Conservation (phyloP, 2,329 filamentous ascomycete species). For the Trichoderma hamatum region DNA sequence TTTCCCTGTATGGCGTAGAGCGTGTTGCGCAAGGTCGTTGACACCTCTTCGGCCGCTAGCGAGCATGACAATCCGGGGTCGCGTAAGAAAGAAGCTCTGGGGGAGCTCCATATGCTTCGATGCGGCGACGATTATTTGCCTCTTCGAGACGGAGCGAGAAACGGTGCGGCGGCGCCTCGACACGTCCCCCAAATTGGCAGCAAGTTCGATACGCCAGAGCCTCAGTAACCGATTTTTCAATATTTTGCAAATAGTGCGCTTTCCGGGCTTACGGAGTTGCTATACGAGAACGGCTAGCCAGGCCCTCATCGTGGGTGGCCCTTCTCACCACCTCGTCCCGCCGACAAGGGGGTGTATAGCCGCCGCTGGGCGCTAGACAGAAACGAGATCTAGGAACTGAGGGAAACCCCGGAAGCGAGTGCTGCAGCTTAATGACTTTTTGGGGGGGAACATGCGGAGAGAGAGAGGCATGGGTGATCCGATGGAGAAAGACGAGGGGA, state of each 20-base stretch:
- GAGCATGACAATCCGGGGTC: background rate
- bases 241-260: background rate
- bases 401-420: slow-evolving; percentile 9
- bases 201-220: background rate
- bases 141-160: background rate
- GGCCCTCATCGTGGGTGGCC: background rate
- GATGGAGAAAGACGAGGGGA: background rate
- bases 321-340: slow-evolving; percentile 1
- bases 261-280: background rate
- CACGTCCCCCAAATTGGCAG: background rate
- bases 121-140: background rate
- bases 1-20: slow-evolving; percentile 8
- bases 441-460: slow-evolving; percentile 3
- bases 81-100: background rate
- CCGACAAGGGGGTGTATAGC: background rate
- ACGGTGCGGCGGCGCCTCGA: background rate
- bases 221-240: background rate
- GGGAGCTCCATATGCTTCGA: slow-evolving; percentile 1
- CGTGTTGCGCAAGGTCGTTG: background rate
- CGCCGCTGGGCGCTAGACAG: slow-evolving; percentile 5
- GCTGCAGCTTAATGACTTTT: background rate
- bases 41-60: background rate
- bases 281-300: slow-evolving; percentile 20
- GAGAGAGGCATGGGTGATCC: background rate
- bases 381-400: slow-evolving; percentile 9